Percentiles rank a stretch among this genome's conserved stretches.
Evolutionary conservation across 495 filamentous ascomycete species (phyloP).

Genomic region (Aspergillus taichungensis): DNA sequence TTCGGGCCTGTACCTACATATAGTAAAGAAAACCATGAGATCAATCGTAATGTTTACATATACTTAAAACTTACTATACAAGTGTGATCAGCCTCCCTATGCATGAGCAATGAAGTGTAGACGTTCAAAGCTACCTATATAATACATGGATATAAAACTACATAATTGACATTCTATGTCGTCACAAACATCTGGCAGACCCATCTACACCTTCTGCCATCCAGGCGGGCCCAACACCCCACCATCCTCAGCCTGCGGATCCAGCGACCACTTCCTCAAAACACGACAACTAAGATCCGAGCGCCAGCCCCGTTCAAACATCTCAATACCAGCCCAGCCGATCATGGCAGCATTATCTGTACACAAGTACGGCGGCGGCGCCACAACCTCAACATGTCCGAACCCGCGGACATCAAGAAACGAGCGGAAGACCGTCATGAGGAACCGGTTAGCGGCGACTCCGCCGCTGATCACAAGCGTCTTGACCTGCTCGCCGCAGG

Average conservation of each 20-base stretch:
- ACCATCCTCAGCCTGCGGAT: conserved; percentile 46
- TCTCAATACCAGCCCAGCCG: conserved; percentile 87
- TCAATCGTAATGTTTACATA: too few species aligned
- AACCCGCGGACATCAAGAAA: conserved; percentile 58
- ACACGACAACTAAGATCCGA: conserved; percentile 50
- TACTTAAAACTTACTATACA: too few species aligned
- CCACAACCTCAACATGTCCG: conserved; percentile 50
- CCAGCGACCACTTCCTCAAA: conserved; percentile 71
- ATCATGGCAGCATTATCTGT: conserved; percentile 99
- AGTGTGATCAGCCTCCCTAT: too few species aligned
- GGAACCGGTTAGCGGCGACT: conserved; percentile 74
- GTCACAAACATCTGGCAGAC: not conserved
- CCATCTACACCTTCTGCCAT: conserved; percentile 19
- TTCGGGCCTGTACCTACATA: not conserved
- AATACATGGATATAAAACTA: conserved; percentile 2
- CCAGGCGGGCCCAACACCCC: conserved; percentile 36
- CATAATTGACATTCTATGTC: conserved; percentile 13
- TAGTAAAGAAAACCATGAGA: too few species aligned
- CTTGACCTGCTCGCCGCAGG: conserved; percentile 25
- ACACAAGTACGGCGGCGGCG: conserved; percentile 68
- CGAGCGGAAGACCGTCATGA: conserved; percentile 56
- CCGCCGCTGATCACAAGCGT: conserved; percentile 81
- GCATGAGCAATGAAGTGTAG: not conserved
- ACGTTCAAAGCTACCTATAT: not conserved
- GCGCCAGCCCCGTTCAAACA: conserved; percentile 72